Base-by-base conservation (phyloP, 495 filamentous ascomycete genomes). In the Rostrohypoxylon terebratum region DNA sequence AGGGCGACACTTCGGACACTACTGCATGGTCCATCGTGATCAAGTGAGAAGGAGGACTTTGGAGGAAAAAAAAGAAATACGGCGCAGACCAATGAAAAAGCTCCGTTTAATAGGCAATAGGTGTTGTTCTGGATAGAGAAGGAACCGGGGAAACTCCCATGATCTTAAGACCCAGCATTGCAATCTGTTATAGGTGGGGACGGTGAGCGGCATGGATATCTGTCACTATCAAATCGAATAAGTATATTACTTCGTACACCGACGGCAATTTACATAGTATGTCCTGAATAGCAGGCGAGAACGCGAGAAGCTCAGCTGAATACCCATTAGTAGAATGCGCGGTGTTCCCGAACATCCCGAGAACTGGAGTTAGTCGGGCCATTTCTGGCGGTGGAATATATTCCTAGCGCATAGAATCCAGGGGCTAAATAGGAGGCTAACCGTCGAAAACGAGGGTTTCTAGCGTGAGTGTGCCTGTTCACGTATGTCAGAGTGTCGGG, bases 341-440 rank as follows among this genome's bases (percentile, higher is more conserved):
- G 50, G 59, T 54, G 21, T 63, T 70, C 63, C 71, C 71, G 71
- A 70, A 69, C 63, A 54, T 70, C 50, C 71, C 71, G 71, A 69
- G 50, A 55, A 25, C 44, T 62, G 44, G 44, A 69, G 33, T 13
- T 9, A 74, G 57, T 65, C 71, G 63, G 59, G 58, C 66, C 53
- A 69, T 69, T 70, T 62, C 16, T 66, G 13, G 48, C 50, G 57
- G 53, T 66, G 25, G 61, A 63, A 58, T 66, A 59, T 23, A 23
- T 60, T 25, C 40, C 63, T 66, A 63, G 69, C 59, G 53, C 31
- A 45, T 59, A 59, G 59, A 54, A 68, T 6, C 54, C 38, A 59
- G 60, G 59, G 59, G 60, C 53, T 61, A 59, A 59, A 70, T 16
- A 60, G 47, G 66, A 63, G 63, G 63, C 36, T 69, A 62, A 69